These are phyloP conservation scores for Syzygium syzygioides DNA, from an alignment of 441 rosid species.

Conservation along the genomic window DNA sequence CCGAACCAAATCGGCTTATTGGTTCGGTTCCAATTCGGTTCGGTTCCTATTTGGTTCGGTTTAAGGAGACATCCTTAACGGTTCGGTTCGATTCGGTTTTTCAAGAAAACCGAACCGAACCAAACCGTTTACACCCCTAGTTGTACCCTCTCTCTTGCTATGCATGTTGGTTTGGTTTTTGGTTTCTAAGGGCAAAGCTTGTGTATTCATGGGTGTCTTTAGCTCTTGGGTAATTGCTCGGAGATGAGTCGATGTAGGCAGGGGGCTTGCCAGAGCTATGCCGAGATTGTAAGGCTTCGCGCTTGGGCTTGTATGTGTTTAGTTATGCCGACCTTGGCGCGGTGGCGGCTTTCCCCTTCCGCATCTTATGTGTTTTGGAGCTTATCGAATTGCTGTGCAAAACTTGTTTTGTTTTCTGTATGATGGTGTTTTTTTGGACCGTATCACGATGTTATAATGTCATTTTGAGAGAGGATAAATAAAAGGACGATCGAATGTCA, in stretches of 20 bases:
- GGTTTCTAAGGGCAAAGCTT: not conserved
- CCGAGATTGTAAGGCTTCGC: not conserved
- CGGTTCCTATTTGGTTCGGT: no score
- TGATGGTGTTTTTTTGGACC: not conserved
- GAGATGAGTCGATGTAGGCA: not conserved
- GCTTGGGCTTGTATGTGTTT: not conserved
- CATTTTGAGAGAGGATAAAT: not conserved
- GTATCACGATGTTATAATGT: not conserved
- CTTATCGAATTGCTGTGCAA: not conserved
- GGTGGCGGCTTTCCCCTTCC: not conserved
- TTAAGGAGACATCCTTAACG: no score
- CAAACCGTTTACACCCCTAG: no score
- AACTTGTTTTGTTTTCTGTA: not conserved
- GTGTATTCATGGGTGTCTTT: not conserved
- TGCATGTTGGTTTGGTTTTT: no score
- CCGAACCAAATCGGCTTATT: no score
- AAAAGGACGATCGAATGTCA: not conserved
- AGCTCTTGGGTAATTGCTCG: not conserved
- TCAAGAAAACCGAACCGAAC: no score
- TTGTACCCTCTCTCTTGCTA: no score
- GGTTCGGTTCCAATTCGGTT: no score
- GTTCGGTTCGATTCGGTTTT: no score
- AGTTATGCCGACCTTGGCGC: not conserved
- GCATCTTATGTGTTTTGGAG: not conserved
- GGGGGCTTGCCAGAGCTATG: not conserved